These are phyloP conservation scores for Dactylellina parvicollis DNA, from an alignment of 2,329 filamentous ascomycete species.

Conservation along the genomic window DNA sequence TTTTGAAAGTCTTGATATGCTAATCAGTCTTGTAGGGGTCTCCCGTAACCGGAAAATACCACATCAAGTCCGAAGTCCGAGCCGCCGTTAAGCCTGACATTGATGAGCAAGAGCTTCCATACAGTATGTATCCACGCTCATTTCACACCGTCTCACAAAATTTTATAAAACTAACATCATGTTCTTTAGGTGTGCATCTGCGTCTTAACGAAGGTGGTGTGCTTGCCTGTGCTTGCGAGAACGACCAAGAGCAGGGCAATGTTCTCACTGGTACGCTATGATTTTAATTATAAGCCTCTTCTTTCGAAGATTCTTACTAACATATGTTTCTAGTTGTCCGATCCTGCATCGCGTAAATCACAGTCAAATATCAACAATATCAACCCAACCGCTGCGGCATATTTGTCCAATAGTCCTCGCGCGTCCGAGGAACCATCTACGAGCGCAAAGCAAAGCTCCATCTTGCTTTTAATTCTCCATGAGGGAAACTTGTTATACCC, in stretches of 20 bases:
- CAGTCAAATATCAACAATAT: not conserved
- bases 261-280: constrained; percentile 65
- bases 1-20: constrained; percentile 53
- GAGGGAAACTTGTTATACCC: not conserved
- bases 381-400: not conserved
- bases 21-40: constrained; percentile 63
- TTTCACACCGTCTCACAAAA: constrained; percentile 63
- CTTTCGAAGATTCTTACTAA: constrained; percentile 1
- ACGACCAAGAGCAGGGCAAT: constrained; percentile 66
- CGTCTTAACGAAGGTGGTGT: constrained; percentile 72
- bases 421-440: not conserved
- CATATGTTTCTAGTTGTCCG: constrained; percentile 27
- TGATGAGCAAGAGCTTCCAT: constrained; percentile 89
- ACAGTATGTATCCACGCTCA: constrained; percentile 71
- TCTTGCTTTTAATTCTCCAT: not conserved
- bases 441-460: too few species aligned
- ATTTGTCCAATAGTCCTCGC: not conserved
- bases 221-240: constrained; percentile 72
- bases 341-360: constrained; percentile 49
- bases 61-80: constrained; percentile 80
- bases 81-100: constrained; percentile 84
- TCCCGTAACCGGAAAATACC: constrained; percentile 78
- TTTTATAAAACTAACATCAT: constrained; percentile 21
- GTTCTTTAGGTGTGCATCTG: constrained; percentile 65
- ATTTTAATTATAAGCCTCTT: not conserved